Base-by-base conservation (phyloP, 306 rosid genomes). In the Dicorynia guianensis region DNA sequence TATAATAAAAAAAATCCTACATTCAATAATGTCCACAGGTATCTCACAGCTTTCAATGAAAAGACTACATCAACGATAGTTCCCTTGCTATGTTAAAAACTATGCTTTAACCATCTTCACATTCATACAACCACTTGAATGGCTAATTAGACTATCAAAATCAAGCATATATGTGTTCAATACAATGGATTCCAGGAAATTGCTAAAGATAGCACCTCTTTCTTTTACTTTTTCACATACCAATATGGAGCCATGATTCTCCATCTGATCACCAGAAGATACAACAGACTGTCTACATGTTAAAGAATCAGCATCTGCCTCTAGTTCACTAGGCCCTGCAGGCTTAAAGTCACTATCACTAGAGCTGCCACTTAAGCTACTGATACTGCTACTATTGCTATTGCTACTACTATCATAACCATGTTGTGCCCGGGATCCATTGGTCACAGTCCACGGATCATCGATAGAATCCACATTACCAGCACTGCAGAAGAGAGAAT, bases 271-370 rank as follows among this genome's bases (percentile, higher is more conserved):
- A 53, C 82, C 87, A 35, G 88, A 86, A 65, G 97, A 83, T 75
- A 92, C 82, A 84, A 87, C 88, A 74, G 97, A 88, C 82, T 87
- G 93, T 89, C 96, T 79, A 60, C 98, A 90, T 1, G 89, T 85
- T 82, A 95, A 81, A 76, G 98, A 95, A 89, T 95, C 98, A 63
- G 98, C 98, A 82, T 95, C 99, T 10, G 97, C 97, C 89, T 95
- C 99, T 20, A 92, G 91, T 69, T 95, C 99, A 57, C 83, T 87
- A 75, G 83, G 87, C 79, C 93, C 98, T n/a, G 85, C 71, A 15
- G 79, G 78, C 85, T 81, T 92, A 87, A 85, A 74, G 82, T 90
- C 99, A 76, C 96, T 95, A 63, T 92, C 97, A 71, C 91, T 92
- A 58, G 95, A 87, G 81, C 97, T 90, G 87, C 91, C 89, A 80